Conservation (phyloP, 2,329 filamentous ascomycete species). For the Sphaerostilbella broomeana region DNA sequence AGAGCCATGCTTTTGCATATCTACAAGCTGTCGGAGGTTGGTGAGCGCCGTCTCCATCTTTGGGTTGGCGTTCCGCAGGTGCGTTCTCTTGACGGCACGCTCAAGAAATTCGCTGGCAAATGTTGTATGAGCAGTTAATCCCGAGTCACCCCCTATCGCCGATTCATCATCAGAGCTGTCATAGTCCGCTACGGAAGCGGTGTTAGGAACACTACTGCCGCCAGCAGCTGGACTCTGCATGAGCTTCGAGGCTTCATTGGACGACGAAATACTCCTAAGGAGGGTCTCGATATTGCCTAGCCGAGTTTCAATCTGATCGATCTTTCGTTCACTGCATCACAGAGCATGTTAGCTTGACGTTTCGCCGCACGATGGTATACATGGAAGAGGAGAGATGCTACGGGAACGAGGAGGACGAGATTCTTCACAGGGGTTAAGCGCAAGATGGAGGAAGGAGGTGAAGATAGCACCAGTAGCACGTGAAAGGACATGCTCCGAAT, state of each 20-base stretch:
- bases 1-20: conserved; percentile 40
- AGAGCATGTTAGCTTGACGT: too few species aligned
- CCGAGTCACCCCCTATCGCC: conserved; percentile 42
- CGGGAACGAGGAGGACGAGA: not conserved
- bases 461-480: not conserved
- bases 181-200: conserved; percentile 27
- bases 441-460: not conserved
- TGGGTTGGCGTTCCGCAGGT: conserved; percentile 39
- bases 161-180: conserved; percentile 36
- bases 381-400: too few species aligned
- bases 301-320: conserved; percentile 40
- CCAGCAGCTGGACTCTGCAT: conserved; percentile 22
- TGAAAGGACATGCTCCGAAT: not conserved
- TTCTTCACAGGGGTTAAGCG: not conserved
- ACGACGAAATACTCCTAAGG: conserved; percentile 32
- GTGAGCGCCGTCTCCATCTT: conserved; percentile 48
- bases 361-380: too few species aligned
- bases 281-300: conserved; percentile 40
- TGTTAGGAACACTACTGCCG: conserved; percentile 20
- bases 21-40: conserved; percentile 46
- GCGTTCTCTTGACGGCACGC: conserved; percentile 42
- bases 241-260: conserved; percentile 16
- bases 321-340: conserved; percentile 51
- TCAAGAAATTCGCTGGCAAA: conserved; percentile 51
- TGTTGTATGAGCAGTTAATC: conserved; percentile 43